Base-by-base conservation (phyloP, 2,329 filamentous ascomycete species). In the Fusarium sp. region DNA sequence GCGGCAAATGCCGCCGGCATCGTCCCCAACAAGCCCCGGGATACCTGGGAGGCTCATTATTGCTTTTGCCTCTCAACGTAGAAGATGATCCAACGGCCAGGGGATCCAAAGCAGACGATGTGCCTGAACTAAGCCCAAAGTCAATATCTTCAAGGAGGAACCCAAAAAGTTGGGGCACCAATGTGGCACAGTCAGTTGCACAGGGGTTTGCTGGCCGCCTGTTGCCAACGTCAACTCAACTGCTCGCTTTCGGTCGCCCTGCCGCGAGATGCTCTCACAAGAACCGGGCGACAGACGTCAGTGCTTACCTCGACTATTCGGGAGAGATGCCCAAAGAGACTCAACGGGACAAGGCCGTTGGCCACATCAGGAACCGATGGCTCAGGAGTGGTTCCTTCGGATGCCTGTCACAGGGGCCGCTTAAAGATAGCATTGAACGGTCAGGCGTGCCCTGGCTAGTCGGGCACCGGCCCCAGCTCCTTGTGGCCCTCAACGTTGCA, bases 401-500 rank as follows among this genome's bases (percentile, higher is more conserved):
- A 47, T 59, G 45, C 43, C 30, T 57, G 38, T 66, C 66, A 30
- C 45, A 63, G 58, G 60, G 65, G 57, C 40, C 59, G 69, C 72
- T 69, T 72, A 69, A 69, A 58, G 58, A 66, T 43, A 65, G 40
- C 66, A 62, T 61, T 64, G 38, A 50, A 56, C 33, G 25, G 68
- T 32, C 17, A n/a, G 47, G 47, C n/a, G 25, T 50, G 71, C 71
- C 71, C 69, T 72, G 72, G 65, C 33, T 66, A 69, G 66, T 65
- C 65, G 71, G 70, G 63, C 64, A 57, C 30, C 50, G 66, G 68
- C 58, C 74, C 70, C 67, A 63, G 57, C 52, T 54, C 63, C 52
- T 40, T 75, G 70, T 35, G 67, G 63, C 58, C 70, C 50, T 60
- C 69, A 71, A 63, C 64, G 76, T 78, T 54, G 72, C 63, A 78